Conservation (phyloP, 768 basidiomycete species). For the Amanita exitialis region DNA sequence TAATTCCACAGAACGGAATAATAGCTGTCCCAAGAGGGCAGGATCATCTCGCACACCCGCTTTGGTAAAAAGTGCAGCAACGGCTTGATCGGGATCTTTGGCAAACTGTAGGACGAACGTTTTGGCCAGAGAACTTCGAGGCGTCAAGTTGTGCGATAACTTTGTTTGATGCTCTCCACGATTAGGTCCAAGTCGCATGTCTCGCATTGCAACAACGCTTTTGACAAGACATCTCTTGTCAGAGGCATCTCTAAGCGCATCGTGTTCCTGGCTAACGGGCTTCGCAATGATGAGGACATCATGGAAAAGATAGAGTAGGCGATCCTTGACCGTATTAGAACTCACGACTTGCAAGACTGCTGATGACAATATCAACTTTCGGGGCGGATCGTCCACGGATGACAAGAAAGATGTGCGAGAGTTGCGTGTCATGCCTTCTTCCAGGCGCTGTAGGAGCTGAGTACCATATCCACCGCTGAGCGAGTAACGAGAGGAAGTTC, state of each 20-base stretch:
- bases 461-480: slow-evolving; percentile 23
- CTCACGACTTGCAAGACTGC: slow-evolving; percentile 93
- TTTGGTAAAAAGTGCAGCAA: slow-evolving; percentile 58
- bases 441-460: slow-evolving; percentile 59
- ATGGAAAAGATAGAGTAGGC: slow-evolving; percentile 94
- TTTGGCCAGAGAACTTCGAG: slow-evolving; percentile 54
- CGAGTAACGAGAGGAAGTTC: slow-evolving; percentile 62
- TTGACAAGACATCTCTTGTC: slow-evolving; percentile 85
- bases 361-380: slow-evolving; percentile 75
- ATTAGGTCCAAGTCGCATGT: slow-evolving; percentile 61
- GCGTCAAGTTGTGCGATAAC: slow-evolving; percentile 23
- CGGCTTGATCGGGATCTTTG: slow-evolving; percentile 72
- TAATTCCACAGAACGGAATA: slow-evolving; percentile 78
- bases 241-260: slow-evolving; percentile 45
- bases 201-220: slow-evolving; percentile 71
- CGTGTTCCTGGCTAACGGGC: slow-evolving; percentile 65
- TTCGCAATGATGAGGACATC: slow-evolving; percentile 93
- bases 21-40: slow-evolving; percentile 60
- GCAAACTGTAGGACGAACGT: slow-evolving; percentile 74
- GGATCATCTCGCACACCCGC: slow-evolving; percentile 54
- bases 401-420: slow-evolving; percentile 47
- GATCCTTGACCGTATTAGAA: slow-evolving; percentile 88
- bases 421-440: slow-evolving; percentile 58
- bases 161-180: slow-evolving; percentile 50
- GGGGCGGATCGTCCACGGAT: slow-evolving; percentile 74